Evolutionary conservation across 192 early-diverging fungal genomes (phyloP).

Genomic region (Linnemannia schmuckeri): DNA sequence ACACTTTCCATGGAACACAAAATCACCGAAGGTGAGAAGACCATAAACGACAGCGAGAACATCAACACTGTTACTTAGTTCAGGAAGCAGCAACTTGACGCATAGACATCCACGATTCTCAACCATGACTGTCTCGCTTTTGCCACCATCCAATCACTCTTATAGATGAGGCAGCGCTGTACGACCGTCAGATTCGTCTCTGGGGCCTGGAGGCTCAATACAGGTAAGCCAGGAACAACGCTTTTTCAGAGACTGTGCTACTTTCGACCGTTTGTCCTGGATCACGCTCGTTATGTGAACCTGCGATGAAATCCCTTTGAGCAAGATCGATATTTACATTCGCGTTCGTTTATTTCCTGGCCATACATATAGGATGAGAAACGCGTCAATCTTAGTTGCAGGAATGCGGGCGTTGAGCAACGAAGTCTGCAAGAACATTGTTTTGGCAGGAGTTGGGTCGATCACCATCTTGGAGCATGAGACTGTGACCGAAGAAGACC

Average conservation of each 20-base stretch:
- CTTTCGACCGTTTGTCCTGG: background rate
- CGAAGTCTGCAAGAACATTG: conserved; percentile 94
- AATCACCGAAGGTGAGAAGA: conserved; percentile 36
- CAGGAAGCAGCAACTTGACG: background rate
- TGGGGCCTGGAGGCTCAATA: conserved; percentile 97
- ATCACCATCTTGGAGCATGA: conserved; percentile 78
- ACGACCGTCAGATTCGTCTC: conserved; percentile 97
- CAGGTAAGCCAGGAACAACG: conserved; percentile 60
- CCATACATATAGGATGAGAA: conserved; percentile 77
- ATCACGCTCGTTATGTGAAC: background rate
- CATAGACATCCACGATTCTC: background rate
- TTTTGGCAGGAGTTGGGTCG: conserved; percentile 86
- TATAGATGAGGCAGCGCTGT: conserved; percentile 90
- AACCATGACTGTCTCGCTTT: background rate
- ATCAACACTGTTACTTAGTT: background rate
- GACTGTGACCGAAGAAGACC: conserved; percentile 69
- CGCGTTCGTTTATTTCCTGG: background rate
- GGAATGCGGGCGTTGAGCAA: conserved; percentile 82
- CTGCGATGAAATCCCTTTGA: too few relatives aligned
- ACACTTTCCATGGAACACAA: conserved; percentile 25
- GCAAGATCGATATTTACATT: background rate
- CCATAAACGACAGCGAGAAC: background rate
- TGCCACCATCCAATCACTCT: background rate
- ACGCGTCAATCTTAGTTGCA: conserved; percentile 79
- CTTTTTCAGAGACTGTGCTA: background rate